Base-by-base conservation (phyloP, 2,329 filamentous ascomycete genomes). In the Diaporthe amygdali region DNA sequence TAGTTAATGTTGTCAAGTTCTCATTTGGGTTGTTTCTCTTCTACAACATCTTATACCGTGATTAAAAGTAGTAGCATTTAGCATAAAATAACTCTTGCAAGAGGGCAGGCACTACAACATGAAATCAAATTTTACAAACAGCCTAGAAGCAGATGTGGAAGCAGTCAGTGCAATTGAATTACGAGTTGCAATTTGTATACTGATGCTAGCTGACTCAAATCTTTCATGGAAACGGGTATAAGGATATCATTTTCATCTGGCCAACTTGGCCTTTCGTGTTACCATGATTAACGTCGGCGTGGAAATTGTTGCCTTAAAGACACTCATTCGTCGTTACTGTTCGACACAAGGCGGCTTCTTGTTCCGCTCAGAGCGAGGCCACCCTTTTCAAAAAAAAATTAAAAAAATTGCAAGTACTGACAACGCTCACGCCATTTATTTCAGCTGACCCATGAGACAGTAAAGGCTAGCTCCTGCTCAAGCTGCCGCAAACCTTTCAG, bases 401-500 rank as follows among this genome's bases (percentile, higher is more conserved):
- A n/a, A n/a, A n/a, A 22, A 8, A n/a, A n/a, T 1, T 25, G 20
- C 8, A 32, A 4, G 32, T 25, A 30, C 22, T 2, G 22, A 44
- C 2, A 17, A 61, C 5, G 9, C 27, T 20, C 15, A 22, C 27
- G 15, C 39, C 1, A 2, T 32, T 9, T n/a, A 22, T 32, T 44
- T 27, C 3, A 12, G 14, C 22, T 15, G 17, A 20, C 15, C 10
- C 15, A 6, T 9, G 12, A 30, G 3, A 14, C 14, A 27, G 1
- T 14, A 2, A 6, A 9, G 2, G 32, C 32, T 20, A 4, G 5
- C 10, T n/a, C 12, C n/a, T 27, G 22, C n/a, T 34, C 41, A 63
- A 37, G 59, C 22, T 22, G 68, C 72, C 52, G 37, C 32, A 4
- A 74, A 56, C 14, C 72, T 66, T 56, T 74, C 72, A 22, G 72